Evolutionary conservation across 2,329 filamentous ascomycete genomes (phyloP), one percentile per base, ranked within the genome.

Genomic region (Colletotrichum sp.): DNA sequence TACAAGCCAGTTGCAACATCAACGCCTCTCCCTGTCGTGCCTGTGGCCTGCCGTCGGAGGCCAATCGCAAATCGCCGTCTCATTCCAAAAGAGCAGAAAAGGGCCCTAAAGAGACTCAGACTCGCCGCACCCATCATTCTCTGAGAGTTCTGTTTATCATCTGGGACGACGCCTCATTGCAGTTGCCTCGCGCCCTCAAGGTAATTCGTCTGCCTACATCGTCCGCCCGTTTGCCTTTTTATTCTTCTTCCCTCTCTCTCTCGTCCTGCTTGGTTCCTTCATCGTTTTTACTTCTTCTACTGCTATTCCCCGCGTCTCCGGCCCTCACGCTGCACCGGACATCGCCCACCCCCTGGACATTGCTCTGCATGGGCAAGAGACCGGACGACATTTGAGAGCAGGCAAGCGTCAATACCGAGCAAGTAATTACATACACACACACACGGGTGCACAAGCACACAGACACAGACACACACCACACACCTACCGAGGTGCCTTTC

Each of bases 11-110:
- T 76, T 68, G 69, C 69, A 76, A 76, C 55, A 76, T 59, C 73
- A 69, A 72, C 73, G 44, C 55, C 64, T 69, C 73, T 76, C 73
- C 73, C 73, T 76, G 73, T 73, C 73, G 73, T 76, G 70, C 70
- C 73, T 76, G 73, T 73, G 70, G 69, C 70, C 59, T 73, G 70
- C 73, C 73, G 73, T 52, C 32, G 28, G 59, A 69, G 49, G 30
- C 64, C 70, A 76, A 73, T 76, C 36, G 73, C 73, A 69, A 76
- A 76, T 63, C 24, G 64, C 70, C 57, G 34, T 73, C 65, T 21
- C 73, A 76, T 69, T 76, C 73, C 69, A 64, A 67, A 75, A 65
- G 63, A 72, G 49, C 24, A 62, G 69, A 66, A 67, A 66, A 52
- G 24, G 39, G 24, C 26, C 24, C 52, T 52, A 63, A 60, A 72